Percentiles rank a stretch among this genome's conserved stretches.
Conservation (phyloP, 306 rosid genomes). For the Vigna nakashimae region DNA sequence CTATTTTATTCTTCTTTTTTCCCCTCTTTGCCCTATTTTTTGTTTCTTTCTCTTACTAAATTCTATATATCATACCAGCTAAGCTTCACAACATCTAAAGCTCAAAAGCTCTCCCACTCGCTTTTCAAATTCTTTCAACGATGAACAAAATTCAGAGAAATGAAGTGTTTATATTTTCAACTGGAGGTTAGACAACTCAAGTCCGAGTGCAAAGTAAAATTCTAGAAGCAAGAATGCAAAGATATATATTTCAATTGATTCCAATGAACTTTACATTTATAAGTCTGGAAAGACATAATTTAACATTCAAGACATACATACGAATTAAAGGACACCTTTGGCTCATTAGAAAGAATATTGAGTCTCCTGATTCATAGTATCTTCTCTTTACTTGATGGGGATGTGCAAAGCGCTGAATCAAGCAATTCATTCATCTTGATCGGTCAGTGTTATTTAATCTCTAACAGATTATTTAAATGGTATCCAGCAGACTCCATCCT, state of each 20-base stretch:
- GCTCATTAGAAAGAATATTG: conserved; percentile 39
- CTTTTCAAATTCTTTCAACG: conserved; percentile 30
- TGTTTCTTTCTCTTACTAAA: too few relatives aligned
- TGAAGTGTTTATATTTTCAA: neutral
- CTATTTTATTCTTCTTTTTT: too few relatives aligned
- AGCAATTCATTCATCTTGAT: conserved; percentile 27
- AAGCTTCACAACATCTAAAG: conserved; percentile 56
- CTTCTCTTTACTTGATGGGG: conserved; percentile 25
- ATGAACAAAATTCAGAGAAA: conserved; percentile 33
- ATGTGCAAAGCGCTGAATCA: conserved; percentile 32
- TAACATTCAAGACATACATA: conserved; percentile 31
- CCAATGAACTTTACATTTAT: conserved; percentile 8
- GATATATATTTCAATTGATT: conserved; percentile 11
- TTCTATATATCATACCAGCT: conserved; percentile 26
- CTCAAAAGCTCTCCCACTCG: conserved; percentile 32
- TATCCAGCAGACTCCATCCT: conserved; percentile 68
- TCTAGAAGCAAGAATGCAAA: conserved; percentile 5
- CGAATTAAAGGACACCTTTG: conserved; percentile 38
- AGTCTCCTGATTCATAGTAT: conserved; percentile 35
- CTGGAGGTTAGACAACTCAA: neutral
- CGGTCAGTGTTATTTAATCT: conserved; percentile 11
- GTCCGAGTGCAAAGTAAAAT: conserved; percentile 21
- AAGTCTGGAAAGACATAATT: conserved; percentile 20
- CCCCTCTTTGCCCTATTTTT: too few relatives aligned
- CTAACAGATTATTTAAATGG: conserved; percentile 31